Evolutionary conservation across 75 land plant genomes (phyloP), one percentile per base, ranked within the genome.

Genomic region (Gnetum montanum): DNA sequence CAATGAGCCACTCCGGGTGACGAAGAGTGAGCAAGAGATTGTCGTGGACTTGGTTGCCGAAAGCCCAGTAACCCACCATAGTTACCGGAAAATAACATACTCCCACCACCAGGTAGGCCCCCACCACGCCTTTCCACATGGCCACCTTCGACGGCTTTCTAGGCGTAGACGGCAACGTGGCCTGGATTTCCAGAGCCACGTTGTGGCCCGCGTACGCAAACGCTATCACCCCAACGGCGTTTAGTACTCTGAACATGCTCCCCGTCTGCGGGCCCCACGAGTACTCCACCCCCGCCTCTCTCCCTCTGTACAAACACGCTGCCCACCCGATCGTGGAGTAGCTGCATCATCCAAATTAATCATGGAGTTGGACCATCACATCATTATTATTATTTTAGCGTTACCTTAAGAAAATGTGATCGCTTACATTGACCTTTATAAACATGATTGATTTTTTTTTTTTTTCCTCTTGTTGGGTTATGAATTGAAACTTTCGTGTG

Each of bases 121-220:
- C 61, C 7, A 84, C 28, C 11, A 70, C 85, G 3, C 97, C 97
- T 53, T 69, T 70, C 97, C 97, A 91, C 97, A 91, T 91, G 4
- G 93, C 76, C 6, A 59, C 40, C 64, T 60, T 84, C 4, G 97
- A 91, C 5, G 97, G 97, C 62, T 67, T 81, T 56, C 73, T 80
- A 6, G 84, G 85, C 0, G 80, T 70, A 19, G 97, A 91, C 26
- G 97, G 97, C 23, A 91, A 73, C 0, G 93, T 91, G 11, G 97
- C 97, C 45, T 87, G 93, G 48, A 91, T 87, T 67, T 91, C 97
- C 8, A 91, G 70, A 0, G 61, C 84, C 52, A 91, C 93, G n/a
- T 76, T 79, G 24, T 91, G 97, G 4, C 97, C 94, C 0, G 95
- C 95, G 48, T 76, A 89, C 0, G 95, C 90, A 58, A 89, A 85